These are phyloP conservation scores for Psilocybe mexicana DNA, from an alignment of 1,284 basidiomycete species.

Conservation along the genomic window DNA sequence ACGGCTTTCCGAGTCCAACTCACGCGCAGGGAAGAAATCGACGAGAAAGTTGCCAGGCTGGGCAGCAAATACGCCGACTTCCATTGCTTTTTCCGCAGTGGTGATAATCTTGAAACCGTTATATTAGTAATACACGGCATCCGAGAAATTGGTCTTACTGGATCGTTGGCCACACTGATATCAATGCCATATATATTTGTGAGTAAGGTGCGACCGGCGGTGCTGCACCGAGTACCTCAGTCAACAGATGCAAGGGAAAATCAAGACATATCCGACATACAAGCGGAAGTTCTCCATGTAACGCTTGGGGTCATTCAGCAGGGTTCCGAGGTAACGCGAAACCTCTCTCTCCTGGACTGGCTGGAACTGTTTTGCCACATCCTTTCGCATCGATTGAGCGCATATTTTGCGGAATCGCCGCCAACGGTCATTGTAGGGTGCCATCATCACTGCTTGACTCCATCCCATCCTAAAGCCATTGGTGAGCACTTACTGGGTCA, in stretches of 20 bases:
- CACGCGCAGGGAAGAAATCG: slow-evolving; percentile 14
- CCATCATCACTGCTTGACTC: slow-evolving; percentile 21
- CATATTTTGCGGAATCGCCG: slow-evolving; percentile 24
- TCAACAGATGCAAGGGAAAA: neutral
- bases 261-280: slow-evolving; percentile 13
- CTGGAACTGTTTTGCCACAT: slow-evolving; percentile 22
- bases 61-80: slow-evolving; percentile 15
- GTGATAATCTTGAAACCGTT: slow-evolving; percentile 18
- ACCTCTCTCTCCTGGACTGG: slow-evolving; percentile 26
- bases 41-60: slow-evolving; percentile 17
- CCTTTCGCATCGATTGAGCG: slow-evolving; percentile 21
- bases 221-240: slow-evolving; percentile 12
- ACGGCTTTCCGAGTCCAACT: neutral
- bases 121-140: neutral
- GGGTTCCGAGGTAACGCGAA: slow-evolving; percentile 20
- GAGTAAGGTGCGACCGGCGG: slow-evolving; percentile 19
- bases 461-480: slow-evolving; percentile 23
- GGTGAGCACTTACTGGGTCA: neutral
- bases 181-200: slow-evolving; percentile 23
- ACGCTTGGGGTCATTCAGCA: slow-evolving; percentile 22
- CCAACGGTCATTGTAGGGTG: slow-evolving; percentile 25
- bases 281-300: slow-evolving; percentile 25
- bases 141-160: slow-evolving; percentile 10
- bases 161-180: slow-evolving; percentile 17
- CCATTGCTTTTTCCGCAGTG: slow-evolving; percentile 22